phyloP scores from a whole-genome alignment of 75 land plant species.

The Larix kaempferi region DNA sequence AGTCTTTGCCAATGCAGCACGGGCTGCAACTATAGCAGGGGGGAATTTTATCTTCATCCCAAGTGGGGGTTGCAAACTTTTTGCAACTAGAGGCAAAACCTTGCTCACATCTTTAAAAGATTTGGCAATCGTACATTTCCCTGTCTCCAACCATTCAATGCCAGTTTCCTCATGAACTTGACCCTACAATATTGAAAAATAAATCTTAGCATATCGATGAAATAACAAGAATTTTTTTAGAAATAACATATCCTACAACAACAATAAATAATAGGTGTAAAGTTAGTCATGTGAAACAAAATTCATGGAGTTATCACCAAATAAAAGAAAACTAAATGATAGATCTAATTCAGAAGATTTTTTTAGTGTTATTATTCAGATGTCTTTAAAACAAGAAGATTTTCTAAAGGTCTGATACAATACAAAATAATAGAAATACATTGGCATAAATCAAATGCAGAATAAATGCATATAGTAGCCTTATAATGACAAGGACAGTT shows the following conservation, averaged over 20 bases:
- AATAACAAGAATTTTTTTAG: no score
- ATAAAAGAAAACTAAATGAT: not conserved
- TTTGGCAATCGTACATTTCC: slow-evolving; percentile 96
- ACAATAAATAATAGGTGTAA: no score
- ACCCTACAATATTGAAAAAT: slow-evolving; percentile 9
- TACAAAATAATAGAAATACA: not conserved
- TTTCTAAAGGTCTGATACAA: not conserved
- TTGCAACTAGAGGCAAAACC: slow-evolving; percentile 85
- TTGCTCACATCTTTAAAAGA: slow-evolving; percentile 83
- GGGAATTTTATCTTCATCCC: slow-evolving; percentile 80
- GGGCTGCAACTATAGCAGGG: slow-evolving; percentile 89
- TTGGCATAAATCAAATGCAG: not conserved
- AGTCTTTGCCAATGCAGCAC: slow-evolving; percentile 86
- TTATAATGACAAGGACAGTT: not conserved
- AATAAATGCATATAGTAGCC: not conserved
- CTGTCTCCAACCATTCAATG: slow-evolving; percentile 89
- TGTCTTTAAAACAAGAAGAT: not conserved
- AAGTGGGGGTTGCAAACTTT: slow-evolving; percentile 66
- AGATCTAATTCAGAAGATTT: not conserved
- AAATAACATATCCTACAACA: no score
- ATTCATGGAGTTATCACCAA: not conserved
- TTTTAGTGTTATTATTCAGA: not conserved
- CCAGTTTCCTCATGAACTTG: slow-evolving; percentile 71
- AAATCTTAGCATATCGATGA: no score
- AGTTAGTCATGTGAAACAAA: not conserved